Base-by-base conservation (phyloP, 306 rosid species). In the Myrica gale region DNA sequence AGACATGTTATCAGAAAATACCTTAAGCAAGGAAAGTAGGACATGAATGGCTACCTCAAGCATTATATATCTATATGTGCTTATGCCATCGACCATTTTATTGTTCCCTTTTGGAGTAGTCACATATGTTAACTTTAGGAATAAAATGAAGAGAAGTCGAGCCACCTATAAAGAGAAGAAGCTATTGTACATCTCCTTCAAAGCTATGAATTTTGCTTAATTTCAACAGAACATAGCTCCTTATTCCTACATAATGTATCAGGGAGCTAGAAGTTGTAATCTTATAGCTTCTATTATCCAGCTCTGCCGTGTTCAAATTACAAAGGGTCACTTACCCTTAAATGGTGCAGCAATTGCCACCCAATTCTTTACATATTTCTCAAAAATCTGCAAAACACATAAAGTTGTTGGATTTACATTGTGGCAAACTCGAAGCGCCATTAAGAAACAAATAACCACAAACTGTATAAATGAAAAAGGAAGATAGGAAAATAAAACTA, bases 351-450 rank as follows among this genome's bases (percentile, higher is more conserved):
- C 79, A 85, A 95, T 84, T 11, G 99, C 97, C 88, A 92, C 82
- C 99, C 99, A 95, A 78, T 87, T 95, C 84, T 95, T 84, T 47
- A 95, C 99, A 81, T 92, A 95, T 87, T 92, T 95, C 90, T 95
- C 98, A 89, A 92, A 95, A 85, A 92, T 84, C 99, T 95, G 90
- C 79, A 77, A 81, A 81, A 82, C 62, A 54, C 57, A 83, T 11
- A 46, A 62, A 56, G 69, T 44, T 50, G 70, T 46, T 48, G 13
- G n/a, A 55, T 65, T 76, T 42, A 76, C 55, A 46, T 57, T 60
- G 71, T 53, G 65, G 66, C 55, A 74, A 37, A 15, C 65, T 61
- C 71, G n/a, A 23, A 73, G 53, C n/a, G 69, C 63, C n/a, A 78
- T 26, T 19, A 47, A 37, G 48, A 48, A 57, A 72, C 62, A n/a